Base-by-base conservation (phyloP, 2,329 filamentous ascomycete species). In the Elsinoe necatrix region DNA sequence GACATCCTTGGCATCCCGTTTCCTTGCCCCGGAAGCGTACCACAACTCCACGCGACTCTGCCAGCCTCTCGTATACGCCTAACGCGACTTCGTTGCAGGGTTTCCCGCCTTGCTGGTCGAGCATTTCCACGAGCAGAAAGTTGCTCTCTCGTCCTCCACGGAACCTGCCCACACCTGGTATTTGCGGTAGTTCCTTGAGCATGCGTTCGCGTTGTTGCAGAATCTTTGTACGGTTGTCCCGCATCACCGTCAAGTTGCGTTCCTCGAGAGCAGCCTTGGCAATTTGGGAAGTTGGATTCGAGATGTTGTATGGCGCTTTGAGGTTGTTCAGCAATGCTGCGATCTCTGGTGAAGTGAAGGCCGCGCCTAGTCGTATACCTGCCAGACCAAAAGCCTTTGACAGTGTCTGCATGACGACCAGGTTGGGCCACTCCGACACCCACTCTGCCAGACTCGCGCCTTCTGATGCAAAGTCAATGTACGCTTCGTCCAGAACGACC, bases 321-420 rank as follows among this genome's bases (percentile, higher is more conserved):
- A 98, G 78, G 68, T 80, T 90, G 74, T 98, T 98, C 56, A 98
- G 78, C 11, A 98, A 76, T 14, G 74, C 72, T 1, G 92, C 90
- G 60, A 98, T 85, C 4, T 83, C 78, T 0, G 83, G 78, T 8
- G 83, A 81, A 4, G 88, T 81, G 68, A 96, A 98, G 0, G 89
- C 89, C 6, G 84, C 87, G 47, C 93, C 93, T 1, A 98, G 79
- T 14, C 93, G 80, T 68, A 98, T 95, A 52, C 92, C 93, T 3
- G 93, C 93, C 67, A 98, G 81, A 25, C 93, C 93, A 67, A 98
- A 98, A 0, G 90, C 93, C 72, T 98, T 98, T 66, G 88, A 95
- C n/a, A 97, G 79, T 1, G 93, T 98, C 77, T 98, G 93, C 88
- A 97, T 89, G 57, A 98, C 91, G 16, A 96, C 90, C 23, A 98